Conservation (phyloP, 202 grass and related monocot genomes). For the Schoenoplectus triqueter region DNA sequence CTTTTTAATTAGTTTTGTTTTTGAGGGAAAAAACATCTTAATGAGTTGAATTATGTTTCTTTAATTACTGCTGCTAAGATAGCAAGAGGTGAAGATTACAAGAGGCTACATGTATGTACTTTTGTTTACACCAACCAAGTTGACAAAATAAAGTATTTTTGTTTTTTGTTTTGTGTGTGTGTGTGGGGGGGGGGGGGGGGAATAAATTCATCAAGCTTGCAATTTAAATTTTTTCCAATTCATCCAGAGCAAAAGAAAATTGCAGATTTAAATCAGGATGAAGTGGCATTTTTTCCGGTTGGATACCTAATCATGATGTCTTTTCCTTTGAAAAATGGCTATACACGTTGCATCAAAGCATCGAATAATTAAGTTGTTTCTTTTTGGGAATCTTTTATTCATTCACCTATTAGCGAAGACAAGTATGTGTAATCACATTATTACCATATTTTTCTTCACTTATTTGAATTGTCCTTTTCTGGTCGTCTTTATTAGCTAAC, state of each 20-base stretch:
- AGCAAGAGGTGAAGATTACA: background rate
- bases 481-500: background rate
- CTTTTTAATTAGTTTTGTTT: too few relatives aligned
- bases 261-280: background rate
- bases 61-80: background rate
- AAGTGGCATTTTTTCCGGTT: background rate
- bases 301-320: slow-evolving; percentile 23
- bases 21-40: too few relatives aligned
- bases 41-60: background rate
- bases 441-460: background rate
- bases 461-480: background rate
- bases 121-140: background rate
- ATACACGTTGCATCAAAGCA: slow-evolving; percentile 28
- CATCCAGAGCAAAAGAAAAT: background rate
- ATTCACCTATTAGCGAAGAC: slow-evolving; percentile 16
- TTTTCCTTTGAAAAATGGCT: slow-evolving; percentile 12
- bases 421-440: background rate
- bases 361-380: slow-evolving; percentile 28
- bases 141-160: background rate
- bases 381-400: slow-evolving; percentile 27
- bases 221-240: background rate
- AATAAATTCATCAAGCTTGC: background rate
- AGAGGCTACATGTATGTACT: background rate
- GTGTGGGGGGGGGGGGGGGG: too few relatives aligned
- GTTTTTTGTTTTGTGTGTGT: background rate